Evolutionary conservation across 1,284 basidiomycete species (phyloP).

Genomic region (Schizopora paradoxa): DNA sequence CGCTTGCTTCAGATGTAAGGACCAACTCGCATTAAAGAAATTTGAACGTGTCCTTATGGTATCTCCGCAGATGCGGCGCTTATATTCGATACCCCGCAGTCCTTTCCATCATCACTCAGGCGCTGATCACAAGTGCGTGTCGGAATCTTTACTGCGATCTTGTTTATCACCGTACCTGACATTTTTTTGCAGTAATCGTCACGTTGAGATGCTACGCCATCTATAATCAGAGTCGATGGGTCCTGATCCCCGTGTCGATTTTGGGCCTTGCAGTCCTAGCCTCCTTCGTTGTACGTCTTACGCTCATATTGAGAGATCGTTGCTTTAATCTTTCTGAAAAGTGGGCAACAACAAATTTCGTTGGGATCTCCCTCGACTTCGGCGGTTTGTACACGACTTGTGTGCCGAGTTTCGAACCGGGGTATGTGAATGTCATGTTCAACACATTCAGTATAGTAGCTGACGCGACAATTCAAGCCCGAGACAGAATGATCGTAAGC

Average conservation of each 20-base stretch:
- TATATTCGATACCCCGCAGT: constrained; percentile 2
- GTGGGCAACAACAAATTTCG: constrained; percentile 10
- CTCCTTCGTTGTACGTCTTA: constrained; percentile 6
- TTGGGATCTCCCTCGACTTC: constrained; percentile 6
- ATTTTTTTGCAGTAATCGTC: constrained; percentile 1
- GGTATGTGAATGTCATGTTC: constrained; percentile 5
- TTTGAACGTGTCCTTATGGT: too few species aligned
- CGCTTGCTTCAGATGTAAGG: too few species aligned
- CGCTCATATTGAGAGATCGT: too few species aligned
- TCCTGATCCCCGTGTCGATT: not conserved
- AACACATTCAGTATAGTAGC: not conserved
- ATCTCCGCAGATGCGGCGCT: constrained; percentile 12
- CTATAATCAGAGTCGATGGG: constrained; percentile 3
- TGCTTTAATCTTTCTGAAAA: not conserved
- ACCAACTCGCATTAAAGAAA: too few species aligned
- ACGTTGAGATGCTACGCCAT: constrained; percentile 12
- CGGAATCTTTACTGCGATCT: not conserved
- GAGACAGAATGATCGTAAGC: too few species aligned
- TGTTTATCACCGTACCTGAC: not conserved
- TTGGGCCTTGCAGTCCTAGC: constrained; percentile 3
- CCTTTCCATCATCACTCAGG: constrained; percentile 10
- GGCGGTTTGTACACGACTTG: too few species aligned
- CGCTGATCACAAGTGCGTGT: constrained; percentile 7
- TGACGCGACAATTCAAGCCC: not conserved
- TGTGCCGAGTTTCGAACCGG: constrained; percentile 6